A percentile compares a stretch with the other conserved stretches of the same genome.
Conservation (phyloP, 768 basidiomycete genomes). For the Russula earlei region DNA sequence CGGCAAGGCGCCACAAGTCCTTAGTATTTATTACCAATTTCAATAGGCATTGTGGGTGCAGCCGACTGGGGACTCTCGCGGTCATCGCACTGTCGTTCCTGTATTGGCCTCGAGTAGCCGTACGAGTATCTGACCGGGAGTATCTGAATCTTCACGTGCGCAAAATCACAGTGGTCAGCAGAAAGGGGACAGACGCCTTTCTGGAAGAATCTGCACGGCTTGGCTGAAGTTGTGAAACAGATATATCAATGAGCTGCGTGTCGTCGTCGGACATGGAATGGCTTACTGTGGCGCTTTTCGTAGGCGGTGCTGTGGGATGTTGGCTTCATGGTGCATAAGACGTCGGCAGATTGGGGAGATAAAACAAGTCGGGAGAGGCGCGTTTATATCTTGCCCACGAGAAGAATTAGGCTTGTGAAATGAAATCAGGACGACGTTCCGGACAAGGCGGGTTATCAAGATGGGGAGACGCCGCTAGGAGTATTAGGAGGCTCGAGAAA, state of each 20-base stretch:
- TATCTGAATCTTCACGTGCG: constrained; percentile 15
- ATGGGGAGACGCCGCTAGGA: constrained; percentile 7
- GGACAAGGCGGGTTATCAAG: constrained; percentile 16
- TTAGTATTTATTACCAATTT: constrained; percentile 6
- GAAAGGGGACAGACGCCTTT: constrained; percentile 15
- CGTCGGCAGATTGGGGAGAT: neutral
- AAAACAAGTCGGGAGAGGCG: neutral
- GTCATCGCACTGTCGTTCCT: neutral
- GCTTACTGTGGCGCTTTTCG: constrained; percentile 17
- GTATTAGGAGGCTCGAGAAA: neutral
- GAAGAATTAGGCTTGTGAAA: constrained; percentile 10
- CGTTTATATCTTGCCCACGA: constrained; percentile 16
- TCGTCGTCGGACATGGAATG: too few species aligned
- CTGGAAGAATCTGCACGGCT: constrained; percentile 19
- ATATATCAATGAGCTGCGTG: too few species aligned
- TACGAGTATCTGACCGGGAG: constrained; percentile 6
- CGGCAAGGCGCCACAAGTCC: neutral
- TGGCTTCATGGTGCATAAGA: constrained; percentile 4
- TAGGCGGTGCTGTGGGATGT: neutral
- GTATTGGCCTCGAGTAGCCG: neutral
- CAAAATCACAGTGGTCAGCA: constrained; percentile 19
- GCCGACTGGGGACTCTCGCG: neutral
- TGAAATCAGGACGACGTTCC: constrained; percentile 15
- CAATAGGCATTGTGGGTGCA: neutral
- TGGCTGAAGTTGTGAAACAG: constrained; percentile 5